A percentile compares a stretch with the other conserved stretches of the same genome.
These are phyloP conservation scores for Kitagawia praeruptora DNA, from an alignment of 129 eudicot species.

Conservation along the genomic window DNA sequence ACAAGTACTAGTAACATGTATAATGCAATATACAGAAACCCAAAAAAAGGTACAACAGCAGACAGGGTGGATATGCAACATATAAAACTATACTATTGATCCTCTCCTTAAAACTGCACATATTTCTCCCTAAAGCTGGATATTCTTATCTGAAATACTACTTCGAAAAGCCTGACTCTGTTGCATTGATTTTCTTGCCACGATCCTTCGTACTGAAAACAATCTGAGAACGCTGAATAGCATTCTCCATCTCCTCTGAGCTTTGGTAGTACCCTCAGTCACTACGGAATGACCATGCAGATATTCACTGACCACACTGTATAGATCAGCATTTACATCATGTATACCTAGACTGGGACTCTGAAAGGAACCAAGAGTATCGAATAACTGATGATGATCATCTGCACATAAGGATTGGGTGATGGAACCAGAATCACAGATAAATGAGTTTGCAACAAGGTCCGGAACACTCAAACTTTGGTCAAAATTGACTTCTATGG, in stretches of 20 bases:
- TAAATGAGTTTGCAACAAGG: constrained; percentile 30
- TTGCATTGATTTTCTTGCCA: constrained; percentile 23
- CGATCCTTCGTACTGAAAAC: constrained; percentile 28
- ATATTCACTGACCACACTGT: constrained; percentile 35
- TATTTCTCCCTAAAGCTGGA: not conserved
- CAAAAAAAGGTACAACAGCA: too few relatives aligned
- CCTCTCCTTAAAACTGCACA: constrained; percentile 29
- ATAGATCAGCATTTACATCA: constrained; percentile 33
- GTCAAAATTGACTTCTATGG: constrained; percentile 34
- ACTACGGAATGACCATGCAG: constrained; percentile 25
- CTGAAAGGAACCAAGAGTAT: constrained; percentile 18
- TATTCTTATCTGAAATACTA: not conserved
- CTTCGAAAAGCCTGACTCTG: constrained; percentile 9
- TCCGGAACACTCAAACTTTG: constrained; percentile 27
- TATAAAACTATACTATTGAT: not conserved
- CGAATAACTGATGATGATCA: constrained; percentile 41
- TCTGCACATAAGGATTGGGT: constrained; percentile 21
- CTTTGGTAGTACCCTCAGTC: constrained; percentile 28
- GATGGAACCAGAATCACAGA: constrained; percentile 34
- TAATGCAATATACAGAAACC: not conserved
- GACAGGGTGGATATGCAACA: not conserved
- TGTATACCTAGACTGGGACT: constrained; percentile 22
- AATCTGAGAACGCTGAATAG: constrained; percentile 44
- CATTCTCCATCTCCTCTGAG: constrained; percentile 59
- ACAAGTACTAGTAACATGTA: too few relatives aligned